phyloP scores from a whole-genome alignment of 257 asterid genomes.

The Nicotiana knightiana region DNA sequence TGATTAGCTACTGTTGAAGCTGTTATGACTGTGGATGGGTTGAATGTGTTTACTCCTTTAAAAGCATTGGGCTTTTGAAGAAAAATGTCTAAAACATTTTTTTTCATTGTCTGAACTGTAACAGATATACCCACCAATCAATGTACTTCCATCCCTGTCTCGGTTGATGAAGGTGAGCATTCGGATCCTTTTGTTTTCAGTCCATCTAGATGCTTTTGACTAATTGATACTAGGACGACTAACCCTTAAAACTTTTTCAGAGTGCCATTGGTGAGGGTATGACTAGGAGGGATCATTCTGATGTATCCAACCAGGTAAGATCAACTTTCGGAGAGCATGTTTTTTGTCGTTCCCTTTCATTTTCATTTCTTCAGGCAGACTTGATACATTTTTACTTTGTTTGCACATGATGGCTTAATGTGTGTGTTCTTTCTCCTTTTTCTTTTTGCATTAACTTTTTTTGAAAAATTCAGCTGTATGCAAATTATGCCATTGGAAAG shows the following conservation, averaged over 20 bases:
- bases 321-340: not conserved
- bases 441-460: not conserved
- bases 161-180: slow-evolving; percentile 86
- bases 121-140: slow-evolving; percentile 96
- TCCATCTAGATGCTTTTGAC: not conserved
- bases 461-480: slow-evolving; percentile 27
- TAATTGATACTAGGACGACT: not conserved
- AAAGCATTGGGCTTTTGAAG: not conserved
- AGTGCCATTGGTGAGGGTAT: slow-evolving; percentile 99
- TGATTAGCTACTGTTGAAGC: not conserved
- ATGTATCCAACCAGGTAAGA: slow-evolving; percentile 89
- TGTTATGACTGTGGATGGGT: not conserved
- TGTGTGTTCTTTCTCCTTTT: not conserved
- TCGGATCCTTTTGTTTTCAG: not conserved
- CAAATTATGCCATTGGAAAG: slow-evolving; percentile 48
- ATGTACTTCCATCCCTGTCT: slow-evolving; percentile 96
- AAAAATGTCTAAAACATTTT: not conserved
- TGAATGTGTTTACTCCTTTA: not conserved
- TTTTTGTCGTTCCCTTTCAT: not conserved
- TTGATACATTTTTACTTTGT: not conserved
- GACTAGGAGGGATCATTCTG: slow-evolving; percentile 96
- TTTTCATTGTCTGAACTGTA: not conserved
- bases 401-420: not conserved
- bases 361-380: not conserved
- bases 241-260: slow-evolving; percentile 33